Base-by-base conservation (phyloP, 1,284 basidiomycete species). In the Cutaneotrichosporon daszewskae region DNA sequence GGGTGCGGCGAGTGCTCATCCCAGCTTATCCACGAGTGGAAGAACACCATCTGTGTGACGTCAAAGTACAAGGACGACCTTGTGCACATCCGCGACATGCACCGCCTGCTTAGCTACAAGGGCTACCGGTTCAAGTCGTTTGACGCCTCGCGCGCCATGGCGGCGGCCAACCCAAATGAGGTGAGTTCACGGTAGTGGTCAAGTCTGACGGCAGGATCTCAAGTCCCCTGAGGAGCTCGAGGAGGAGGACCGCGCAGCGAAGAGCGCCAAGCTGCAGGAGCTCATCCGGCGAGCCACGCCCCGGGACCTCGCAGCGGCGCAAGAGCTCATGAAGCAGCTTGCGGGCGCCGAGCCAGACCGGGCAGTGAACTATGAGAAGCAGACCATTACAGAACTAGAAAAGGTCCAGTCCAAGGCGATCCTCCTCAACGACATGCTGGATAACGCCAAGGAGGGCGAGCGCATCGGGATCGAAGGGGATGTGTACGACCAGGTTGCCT, bases 41-140 rank as follows among this genome's bases (percentile, higher is more conserved):
- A 94, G 72, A 87, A 91, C 65, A 87, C 85, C 2, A 85, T 99
- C 35, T 98, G 94, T 63, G 69, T 77, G 1, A 83, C 87, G 31
- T 88, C 85, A 45, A 83, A 92, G 64, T 91, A 91, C 81, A 90
- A 89, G 68, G 95, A 98, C 50, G 95, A 98, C 71, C 75, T 99
- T 37, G 88, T 87, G 4, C 96, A 98, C 62, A 96, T 99, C 53
- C 75, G 94, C 51, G 95, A 99, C 72, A 99, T 99, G 95, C 88
- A 97, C 71, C 75, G 94, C 16, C 72, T 99, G 44, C 73, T 99
- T 48, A 86, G 82, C 10, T 97, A 95, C 78, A 99, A 98, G 68
- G 77, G 91, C 2, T 96, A 96, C 70, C 80, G 90, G 10, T 96
- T 96, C 74, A 82, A 88, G 49, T 84, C 74, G 79, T 60, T 66